Base-by-base conservation (phyloP, 768 basidiomycete genomes). In the Hygrocybe coccinea region DNA sequence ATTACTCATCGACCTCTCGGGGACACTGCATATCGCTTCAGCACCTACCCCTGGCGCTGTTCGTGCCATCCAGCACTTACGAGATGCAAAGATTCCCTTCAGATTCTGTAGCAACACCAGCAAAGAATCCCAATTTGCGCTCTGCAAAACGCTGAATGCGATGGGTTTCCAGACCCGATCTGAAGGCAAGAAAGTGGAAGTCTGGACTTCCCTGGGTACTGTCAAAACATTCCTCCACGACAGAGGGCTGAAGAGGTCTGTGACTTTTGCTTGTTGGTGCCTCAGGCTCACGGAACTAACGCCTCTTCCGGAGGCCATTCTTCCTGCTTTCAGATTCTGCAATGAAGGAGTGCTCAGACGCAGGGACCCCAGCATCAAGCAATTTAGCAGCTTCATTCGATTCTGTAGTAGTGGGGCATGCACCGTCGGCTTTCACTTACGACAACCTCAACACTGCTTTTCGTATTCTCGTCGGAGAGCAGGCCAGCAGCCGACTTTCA, bases 101-200 rank as follows among this genome's bases (percentile, higher is more conserved):
- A 72, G 80, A 24, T 71, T 80, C 55, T 87, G 87, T 64, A 86
- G 83, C 49, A 89, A 89, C 64, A 82, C 83, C 0, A 85, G 83
- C 64, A 84, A 86, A 57, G 85, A 87, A 59, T 81, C 83, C 0
- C 79, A 74, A 0, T 41, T 52, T 2, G 71, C 69, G 3, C 65
- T 87, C 5, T 59, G 79, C n/a, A 52, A 53, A 1, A 71, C 74
- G 19, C 70, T 89, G 60, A 51, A 60, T 0, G 59, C 63, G 0
- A 78, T 84, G 58, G 83, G 84, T 0, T 78, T 88, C 57, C 72
- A 76, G 11, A 65, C 82, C 2, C 39, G 46, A 11, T 10, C 14
- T 25, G 22, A 46, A 56, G 62, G 62, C 15, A 64, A 68, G 5
- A 81, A 85, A 63, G 63, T 85, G 17, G 87, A 83, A 77, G 87